A percentile compares a stretch with the other conserved stretches of the same genome.
These are phyloP conservation scores for Alliaria petiolata DNA, from an alignment of 345 rosid species.

Conservation along the genomic window DNA sequence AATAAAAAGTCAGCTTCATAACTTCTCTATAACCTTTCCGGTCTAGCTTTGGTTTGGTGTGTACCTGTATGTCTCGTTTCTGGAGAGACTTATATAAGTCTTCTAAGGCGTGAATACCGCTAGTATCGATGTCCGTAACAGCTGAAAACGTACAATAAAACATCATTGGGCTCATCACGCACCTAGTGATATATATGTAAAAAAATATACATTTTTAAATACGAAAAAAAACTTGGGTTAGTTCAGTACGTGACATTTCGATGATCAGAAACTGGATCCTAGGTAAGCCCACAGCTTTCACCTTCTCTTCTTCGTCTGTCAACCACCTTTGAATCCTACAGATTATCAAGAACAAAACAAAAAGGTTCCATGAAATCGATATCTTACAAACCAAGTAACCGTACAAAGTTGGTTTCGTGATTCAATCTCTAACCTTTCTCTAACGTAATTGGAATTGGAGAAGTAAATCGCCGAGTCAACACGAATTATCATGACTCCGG, in stretches of 20 bases:
- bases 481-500: conserved; percentile 66
- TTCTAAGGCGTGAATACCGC: conserved; percentile 77
- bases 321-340: conserved; percentile 78
- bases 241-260: conserved; percentile 66
- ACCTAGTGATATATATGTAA: neutral
- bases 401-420: neutral
- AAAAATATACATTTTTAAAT: neutral
- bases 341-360: neutral
- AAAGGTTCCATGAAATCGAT: neutral
- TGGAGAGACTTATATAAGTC: conserved; percentile 57
- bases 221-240: neutral
- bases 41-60: neutral
- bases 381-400: neutral
- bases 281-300: conserved; percentile 35
- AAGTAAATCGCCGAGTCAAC: conserved; percentile 87
- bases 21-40: neutral
- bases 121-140: conserved; percentile 82
- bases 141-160: conserved; percentile 40
- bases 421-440: conserved; percentile 50
- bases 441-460: conserved; percentile 74
- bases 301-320: conserved; percentile 55
- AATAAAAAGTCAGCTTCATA: neutral
- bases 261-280: conserved; percentile 55
- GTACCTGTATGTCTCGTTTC: conserved; percentile 61
- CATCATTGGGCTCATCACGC: neutral